phyloP scores from a whole-genome alignment of 805 yeast genomes.

The Yarrowia bubula region DNA sequence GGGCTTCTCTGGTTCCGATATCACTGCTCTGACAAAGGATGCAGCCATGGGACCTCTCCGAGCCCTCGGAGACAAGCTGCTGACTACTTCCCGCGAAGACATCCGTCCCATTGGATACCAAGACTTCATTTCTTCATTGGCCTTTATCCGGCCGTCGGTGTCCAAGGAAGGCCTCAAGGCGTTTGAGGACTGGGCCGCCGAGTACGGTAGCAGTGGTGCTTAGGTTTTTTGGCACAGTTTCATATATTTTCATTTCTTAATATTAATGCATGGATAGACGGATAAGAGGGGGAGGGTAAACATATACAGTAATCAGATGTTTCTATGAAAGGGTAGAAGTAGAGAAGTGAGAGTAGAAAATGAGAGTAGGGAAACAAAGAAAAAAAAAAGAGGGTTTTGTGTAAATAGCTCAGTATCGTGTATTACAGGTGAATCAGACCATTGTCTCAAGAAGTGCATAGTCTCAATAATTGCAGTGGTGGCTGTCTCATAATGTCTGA shows the following conservation, averaged over 20 bases:
- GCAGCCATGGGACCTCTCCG: constrained; percentile 98
- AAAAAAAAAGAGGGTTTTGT: too few species aligned
- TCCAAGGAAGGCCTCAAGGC: constrained; percentile 71
- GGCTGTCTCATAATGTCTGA: too few species aligned
- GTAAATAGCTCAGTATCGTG: too few species aligned
- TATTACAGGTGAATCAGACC: too few species aligned
- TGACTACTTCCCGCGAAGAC: constrained; percentile 64
- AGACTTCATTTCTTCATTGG: constrained; percentile 76
- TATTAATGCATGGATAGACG: constrained; percentile 26
- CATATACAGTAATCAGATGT: background rate
- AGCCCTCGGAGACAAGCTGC: constrained; percentile 78
- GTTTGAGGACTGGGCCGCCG: constrained; percentile 85
- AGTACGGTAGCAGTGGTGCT: constrained; percentile 87
- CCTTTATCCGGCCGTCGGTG: constrained; percentile 83
- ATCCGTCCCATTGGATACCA: constrained; percentile 70
- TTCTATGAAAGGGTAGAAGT: too few species aligned
- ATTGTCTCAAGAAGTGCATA: too few species aligned
- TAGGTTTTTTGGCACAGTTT: constrained; percentile 39
- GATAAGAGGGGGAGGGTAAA: background rate
- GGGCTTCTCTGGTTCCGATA: constrained; percentile 89
- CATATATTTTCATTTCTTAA: constrained; percentile 25
- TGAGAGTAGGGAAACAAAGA: too few species aligned
- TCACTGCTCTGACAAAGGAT: constrained; percentile 90
- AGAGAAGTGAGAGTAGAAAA: too few species aligned
- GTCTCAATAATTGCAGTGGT: too few species aligned